Percentiles rank a stretch among this genome's conserved stretches.
Conservation (phyloP, 2,329 filamentous ascomycete species). For the Colletotrichum higginsianum region DNA sequence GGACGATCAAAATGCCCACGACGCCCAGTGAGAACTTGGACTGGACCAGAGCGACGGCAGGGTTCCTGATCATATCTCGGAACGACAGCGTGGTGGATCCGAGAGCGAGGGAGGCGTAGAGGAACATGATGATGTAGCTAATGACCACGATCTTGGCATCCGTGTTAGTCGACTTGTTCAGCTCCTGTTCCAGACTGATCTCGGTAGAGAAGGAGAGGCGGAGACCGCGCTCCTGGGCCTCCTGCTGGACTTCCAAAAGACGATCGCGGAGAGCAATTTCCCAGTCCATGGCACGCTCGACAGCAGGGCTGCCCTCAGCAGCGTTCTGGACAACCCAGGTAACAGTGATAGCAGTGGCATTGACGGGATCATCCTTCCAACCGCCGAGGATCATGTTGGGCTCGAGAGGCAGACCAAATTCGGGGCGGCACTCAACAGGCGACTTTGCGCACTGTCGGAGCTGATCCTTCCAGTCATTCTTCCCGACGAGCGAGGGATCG, state of each 20-base stretch:
- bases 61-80: constrained; percentile 84
- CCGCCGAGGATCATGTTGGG: constrained; percentile 90
- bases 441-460: constrained; percentile 82
- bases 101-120: constrained; percentile 93
- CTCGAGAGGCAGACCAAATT: constrained; percentile 90
- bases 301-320: constrained; percentile 78
- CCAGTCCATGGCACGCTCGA: constrained; percentile 88
- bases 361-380: constrained; percentile 77
- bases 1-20: constrained; percentile 92
- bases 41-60: constrained; percentile 88
- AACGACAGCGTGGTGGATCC: constrained; percentile 88
- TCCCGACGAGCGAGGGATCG: constrained; percentile 72
- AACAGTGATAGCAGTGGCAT: constrained; percentile 85
- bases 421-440: constrained; percentile 88
- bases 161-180: constrained; percentile 98
- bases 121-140: constrained; percentile 98
- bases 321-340: constrained; percentile 97
- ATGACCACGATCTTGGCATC: constrained; percentile 97
- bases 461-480: constrained; percentile 78
- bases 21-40: constrained; percentile 98
- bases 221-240: constrained; percentile 84
- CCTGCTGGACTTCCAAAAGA: constrained; percentile 82
- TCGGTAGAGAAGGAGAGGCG: constrained; percentile 96
- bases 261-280: constrained; percentile 83
- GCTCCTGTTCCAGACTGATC: constrained; percentile 92